Conservation (phyloP, 441 rosid genomes). For the Adansonia grandidieri region DNA sequence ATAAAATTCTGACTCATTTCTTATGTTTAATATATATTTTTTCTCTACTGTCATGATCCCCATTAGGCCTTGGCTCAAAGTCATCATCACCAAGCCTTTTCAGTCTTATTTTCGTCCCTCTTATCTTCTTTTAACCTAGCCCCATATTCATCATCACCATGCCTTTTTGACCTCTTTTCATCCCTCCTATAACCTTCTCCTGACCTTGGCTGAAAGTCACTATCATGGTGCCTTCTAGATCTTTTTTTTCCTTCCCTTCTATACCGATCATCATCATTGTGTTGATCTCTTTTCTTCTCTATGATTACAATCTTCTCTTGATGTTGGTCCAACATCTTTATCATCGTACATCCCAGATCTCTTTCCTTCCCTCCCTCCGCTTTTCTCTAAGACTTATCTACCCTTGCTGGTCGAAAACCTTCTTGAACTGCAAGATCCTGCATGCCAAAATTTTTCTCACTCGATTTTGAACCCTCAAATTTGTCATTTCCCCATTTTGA, state of each 20-base stretch:
- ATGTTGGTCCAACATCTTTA: constrained; percentile 39
- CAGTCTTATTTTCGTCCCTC: constrained; percentile 33
- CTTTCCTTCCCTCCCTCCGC: constrained; percentile 41
- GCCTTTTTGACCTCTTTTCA: constrained; percentile 45
- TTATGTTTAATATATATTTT: not conserved
- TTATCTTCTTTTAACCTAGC: constrained; percentile 29
- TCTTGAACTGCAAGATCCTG: constrained; percentile 24
- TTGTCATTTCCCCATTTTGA: constrained; percentile 72
- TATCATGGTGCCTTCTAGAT: constrained; percentile 29
- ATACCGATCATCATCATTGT: constrained; percentile 30
- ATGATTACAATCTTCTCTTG: constrained; percentile 41
- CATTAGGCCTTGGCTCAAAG: not conserved
- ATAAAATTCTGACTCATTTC: not conserved
- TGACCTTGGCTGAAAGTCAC: constrained; percentile 28
- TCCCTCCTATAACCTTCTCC: constrained; percentile 39
- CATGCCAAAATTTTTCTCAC: constrained; percentile 40
- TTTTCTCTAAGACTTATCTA: constrained; percentile 28
- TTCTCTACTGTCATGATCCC: not conserved
- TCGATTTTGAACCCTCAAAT: constrained; percentile 55
- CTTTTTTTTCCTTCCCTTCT: constrained; percentile 38
- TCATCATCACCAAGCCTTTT: not conserved
- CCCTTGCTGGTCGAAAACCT: constrained; percentile 35
- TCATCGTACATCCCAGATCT: constrained; percentile 41
- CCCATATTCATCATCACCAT: constrained; percentile 26
- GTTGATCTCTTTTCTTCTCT: constrained; percentile 45